These are phyloP conservation scores for Prunus salicina DNA, from an alignment of 306 rosid genomes.

Conservation along the genomic window DNA sequence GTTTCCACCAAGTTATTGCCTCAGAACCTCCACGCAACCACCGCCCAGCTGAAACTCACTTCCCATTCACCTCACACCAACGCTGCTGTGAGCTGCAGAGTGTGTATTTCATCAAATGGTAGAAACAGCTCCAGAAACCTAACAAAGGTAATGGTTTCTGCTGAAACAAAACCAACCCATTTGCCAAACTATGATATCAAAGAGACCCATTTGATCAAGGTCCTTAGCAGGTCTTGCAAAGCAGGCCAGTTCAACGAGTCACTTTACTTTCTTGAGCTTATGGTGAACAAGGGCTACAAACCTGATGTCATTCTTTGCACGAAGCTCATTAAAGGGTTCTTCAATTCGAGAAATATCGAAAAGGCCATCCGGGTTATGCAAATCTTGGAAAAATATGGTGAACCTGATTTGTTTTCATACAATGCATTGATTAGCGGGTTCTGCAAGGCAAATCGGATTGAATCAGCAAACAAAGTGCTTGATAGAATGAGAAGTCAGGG, in stretches of 20 bases:
- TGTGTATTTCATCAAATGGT: constrained; percentile 26
- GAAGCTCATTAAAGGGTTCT: constrained; percentile 71
- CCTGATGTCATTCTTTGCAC: constrained; percentile 77
- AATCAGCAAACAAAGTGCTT: constrained; percentile 56
- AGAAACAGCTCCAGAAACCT: constrained; percentile 29
- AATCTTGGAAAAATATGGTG: constrained; percentile 67
- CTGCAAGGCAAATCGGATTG: constrained; percentile 57
- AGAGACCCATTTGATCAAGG: constrained; percentile 58
- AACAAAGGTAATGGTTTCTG: constrained; percentile 22
- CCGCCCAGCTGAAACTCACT: constrained; percentile 29
- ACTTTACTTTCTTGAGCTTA: constrained; percentile 61
- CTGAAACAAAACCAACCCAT: constrained; percentile 32
- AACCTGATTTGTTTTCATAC: constrained; percentile 75
- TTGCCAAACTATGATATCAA: constrained; percentile 29
- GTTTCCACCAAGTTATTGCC: constrained; percentile 61
- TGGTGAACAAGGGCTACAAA: constrained; percentile 60
- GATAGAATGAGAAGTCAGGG: constrained; percentile 70
- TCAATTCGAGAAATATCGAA: constrained; percentile 46
- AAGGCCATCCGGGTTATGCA: constrained; percentile 72
- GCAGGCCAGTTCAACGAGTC: constrained; percentile 63
- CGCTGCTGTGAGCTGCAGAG: constrained; percentile 32
- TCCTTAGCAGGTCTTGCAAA: constrained; percentile 58
- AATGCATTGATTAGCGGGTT: constrained; percentile 75
- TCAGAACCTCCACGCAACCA: constrained; percentile 35
- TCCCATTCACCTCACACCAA: constrained; percentile 31